A percentile compares a stretch with the other conserved stretches of the same genome.
Conservation (phyloP, 2,329 filamentous ascomycete genomes). For the Cyclaneusma minus region DNA sequence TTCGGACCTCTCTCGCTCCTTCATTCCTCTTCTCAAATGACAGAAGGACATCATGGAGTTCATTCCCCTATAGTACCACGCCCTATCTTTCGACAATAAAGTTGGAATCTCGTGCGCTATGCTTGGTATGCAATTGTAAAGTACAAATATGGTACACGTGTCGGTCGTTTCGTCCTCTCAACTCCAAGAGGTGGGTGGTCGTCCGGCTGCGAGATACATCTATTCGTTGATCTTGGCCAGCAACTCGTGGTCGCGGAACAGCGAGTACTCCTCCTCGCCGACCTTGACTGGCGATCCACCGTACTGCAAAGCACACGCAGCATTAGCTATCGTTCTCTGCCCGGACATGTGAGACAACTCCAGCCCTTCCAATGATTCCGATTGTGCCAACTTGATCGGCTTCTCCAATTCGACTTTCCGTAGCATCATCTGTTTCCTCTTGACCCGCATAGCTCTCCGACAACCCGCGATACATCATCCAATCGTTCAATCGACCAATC, state of each 20-base stretch:
- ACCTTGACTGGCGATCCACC: constrained; percentile 94
- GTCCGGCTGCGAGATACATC: constrained; percentile 21
- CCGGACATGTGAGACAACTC: too few relatives aligned
- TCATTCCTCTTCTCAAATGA: too few relatives aligned
- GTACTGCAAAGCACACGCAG: constrained; percentile 39
- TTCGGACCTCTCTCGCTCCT: too few relatives aligned
- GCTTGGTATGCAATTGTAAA: constrained; percentile 12
- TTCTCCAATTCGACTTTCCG: neutral
- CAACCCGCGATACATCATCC: neutral
- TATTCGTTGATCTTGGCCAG: constrained; percentile 99
- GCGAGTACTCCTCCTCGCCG: constrained; percentile 86
- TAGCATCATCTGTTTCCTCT: constrained; percentile 4
- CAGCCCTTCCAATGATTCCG: too few relatives aligned
- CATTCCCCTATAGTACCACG: too few relatives aligned
- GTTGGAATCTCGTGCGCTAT: constrained; percentile 12
- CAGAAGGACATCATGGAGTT: too few relatives aligned
- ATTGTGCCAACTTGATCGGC: too few relatives aligned
- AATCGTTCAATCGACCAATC: neutral
- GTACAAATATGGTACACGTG: constrained; percentile 13
- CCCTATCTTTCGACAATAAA: too few relatives aligned
- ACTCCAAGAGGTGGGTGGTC: neutral
- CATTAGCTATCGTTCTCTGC: constrained; percentile 1
- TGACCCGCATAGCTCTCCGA: constrained; percentile 1
- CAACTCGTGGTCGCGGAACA: constrained; percentile 98
- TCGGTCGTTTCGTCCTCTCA: constrained; percentile 1